phyloP scores from a whole-genome alignment of 163 green algal species.

The Scenedesmus sp. region DNA sequence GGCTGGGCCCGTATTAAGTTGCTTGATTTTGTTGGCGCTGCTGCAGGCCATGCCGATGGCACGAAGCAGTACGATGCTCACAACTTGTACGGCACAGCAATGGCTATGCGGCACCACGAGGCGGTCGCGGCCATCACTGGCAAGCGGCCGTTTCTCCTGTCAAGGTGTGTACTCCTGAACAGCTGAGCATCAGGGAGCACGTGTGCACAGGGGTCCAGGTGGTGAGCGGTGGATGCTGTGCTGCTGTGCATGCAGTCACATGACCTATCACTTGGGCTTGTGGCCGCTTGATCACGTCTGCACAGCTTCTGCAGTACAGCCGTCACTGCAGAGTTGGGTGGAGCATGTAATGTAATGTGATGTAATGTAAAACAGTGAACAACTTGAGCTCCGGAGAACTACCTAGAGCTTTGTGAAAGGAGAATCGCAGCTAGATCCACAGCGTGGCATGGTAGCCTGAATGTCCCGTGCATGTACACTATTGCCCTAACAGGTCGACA shows the following conservation, averaged over 20 bases:
- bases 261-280: no score
- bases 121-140: not conserved
- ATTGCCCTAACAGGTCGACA: conserved; percentile 74
- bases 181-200: not conserved
- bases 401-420: no score
- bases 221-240: not conserved
- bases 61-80: conserved; percentile 1
- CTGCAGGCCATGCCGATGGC: conserved; percentile 9
- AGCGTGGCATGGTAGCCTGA: not conserved
- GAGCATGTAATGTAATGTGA: no score
- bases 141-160: conserved; percentile 4
- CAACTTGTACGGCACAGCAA: conserved; percentile 16
- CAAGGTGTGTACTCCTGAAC: not conserved
- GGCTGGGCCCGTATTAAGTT: no score
- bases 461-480: not conserved
- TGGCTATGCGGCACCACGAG: not conserved
- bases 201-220: no score
- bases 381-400: no score
- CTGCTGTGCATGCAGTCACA: no score
- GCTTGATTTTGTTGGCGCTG: not conserved
- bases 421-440: not conserved
- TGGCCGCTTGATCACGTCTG: no score
- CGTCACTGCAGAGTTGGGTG: no score
- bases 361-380: no score
- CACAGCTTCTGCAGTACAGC: no score